These are phyloP conservation scores for Pichia terricola DNA, from an alignment of 1,139 yeast species.

Conservation along the genomic window DNA sequence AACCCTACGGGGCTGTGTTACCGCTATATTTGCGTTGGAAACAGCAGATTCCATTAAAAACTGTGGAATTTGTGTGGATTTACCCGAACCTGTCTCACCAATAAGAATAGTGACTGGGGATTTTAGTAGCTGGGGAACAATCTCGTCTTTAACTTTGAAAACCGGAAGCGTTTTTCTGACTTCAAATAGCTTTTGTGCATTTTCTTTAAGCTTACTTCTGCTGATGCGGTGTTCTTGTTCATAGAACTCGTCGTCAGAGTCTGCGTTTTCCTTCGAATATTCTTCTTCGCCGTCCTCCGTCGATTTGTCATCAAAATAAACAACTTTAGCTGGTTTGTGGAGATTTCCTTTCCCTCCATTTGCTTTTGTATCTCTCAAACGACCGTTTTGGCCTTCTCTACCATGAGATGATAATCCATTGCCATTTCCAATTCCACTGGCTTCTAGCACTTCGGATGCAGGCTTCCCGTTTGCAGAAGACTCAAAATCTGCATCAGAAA, in stretches of 20 bases:
- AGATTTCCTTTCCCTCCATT: too few relatives aligned
- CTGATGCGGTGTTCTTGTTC: constrained; percentile 6
- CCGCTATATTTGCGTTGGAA: constrained; percentile 50
- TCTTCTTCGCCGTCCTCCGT: constrained; percentile 24
- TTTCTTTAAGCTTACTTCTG: constrained; percentile 25
- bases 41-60: constrained; percentile 47
- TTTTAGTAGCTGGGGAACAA: constrained; percentile 43
- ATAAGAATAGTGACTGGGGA: constrained; percentile 71
- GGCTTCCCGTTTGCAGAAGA: background rate
- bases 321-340: constrained; percentile 3
- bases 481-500: constrained; percentile 12
- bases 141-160: constrained; percentile 57
- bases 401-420: background rate
- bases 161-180: constrained; percentile 63
- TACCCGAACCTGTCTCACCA: constrained; percentile 98
- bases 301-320: constrained; percentile 9
- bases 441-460: background rate
- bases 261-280: constrained; percentile 18
- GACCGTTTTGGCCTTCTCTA: background rate
- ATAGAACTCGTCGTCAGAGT: constrained; percentile 14
- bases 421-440: background rate
- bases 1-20: constrained; percentile 95
- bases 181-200: constrained; percentile 39
- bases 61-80: constrained; percentile 96
- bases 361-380: background rate